Evolutionary conservation across 495 filamentous ascomycete genomes (phyloP).

Genomic region (Xylaria scruposa): DNA sequence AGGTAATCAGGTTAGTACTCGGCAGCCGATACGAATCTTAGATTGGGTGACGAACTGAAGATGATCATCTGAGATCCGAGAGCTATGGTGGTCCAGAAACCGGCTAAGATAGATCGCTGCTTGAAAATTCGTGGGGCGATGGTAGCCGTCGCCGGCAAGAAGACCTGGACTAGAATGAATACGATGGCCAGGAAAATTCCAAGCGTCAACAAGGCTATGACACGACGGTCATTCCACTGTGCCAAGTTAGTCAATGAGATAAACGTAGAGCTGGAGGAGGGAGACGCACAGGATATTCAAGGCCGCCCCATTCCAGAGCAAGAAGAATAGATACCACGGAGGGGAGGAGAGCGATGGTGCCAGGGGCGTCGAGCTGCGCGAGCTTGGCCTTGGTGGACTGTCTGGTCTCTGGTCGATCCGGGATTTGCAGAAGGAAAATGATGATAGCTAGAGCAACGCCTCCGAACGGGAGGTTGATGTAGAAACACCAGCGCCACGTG

Average conservation of each 20-base stretch:
- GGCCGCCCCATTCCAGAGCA: constrained; percentile 82
- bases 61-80: constrained; percentile 66
- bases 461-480: constrained; percentile 74
- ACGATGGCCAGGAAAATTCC: constrained; percentile 61
- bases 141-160: constrained; percentile 69
- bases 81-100: constrained; percentile 56
- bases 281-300: constrained; percentile 54
- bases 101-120: constrained; percentile 67
- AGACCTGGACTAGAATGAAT: constrained; percentile 67
- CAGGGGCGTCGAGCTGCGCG: constrained; percentile 66
- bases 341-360: constrained; percentile 68
- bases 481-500: constrained; percentile 80
- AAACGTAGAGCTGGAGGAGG: background rate
- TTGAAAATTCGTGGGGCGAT: constrained; percentile 71
- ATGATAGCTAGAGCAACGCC: constrained; percentile 65
- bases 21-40: constrained; percentile 57
- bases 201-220: constrained; percentile 69
- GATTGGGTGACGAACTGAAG: constrained; percentile 54
- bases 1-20: constrained; percentile 48
- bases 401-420: constrained; percentile 49
- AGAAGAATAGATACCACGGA: constrained; percentile 72
- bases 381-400: constrained; percentile 52
- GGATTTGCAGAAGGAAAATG: constrained; percentile 60
- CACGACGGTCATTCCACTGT: constrained; percentile 63
- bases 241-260: constrained; percentile 4